Base-by-base conservation (phyloP, 306 rosid genomes). In the Pyrus betulifolia region DNA sequence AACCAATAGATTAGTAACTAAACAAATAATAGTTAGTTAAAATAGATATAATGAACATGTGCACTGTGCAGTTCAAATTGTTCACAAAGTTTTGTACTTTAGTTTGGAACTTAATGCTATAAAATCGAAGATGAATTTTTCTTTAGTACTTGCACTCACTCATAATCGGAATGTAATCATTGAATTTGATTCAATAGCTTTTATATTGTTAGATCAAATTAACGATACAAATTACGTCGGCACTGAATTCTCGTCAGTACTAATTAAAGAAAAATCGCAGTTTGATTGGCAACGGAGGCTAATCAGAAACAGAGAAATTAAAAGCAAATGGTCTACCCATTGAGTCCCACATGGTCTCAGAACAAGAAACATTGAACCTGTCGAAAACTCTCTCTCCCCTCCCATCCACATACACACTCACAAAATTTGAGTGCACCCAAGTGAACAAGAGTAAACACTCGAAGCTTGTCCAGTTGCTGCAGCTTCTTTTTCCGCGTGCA, bases 401-500 rank as follows among this genome's bases (percentile, higher is more conserved):
- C 2, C 6, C 52, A 46, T 46, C 52, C 52, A 28, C 21, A 63
- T 4, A 30, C 69, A 65, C 13, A 35, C 10, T 6, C 23, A 57
- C 12, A 57, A 57, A 57, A 57, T 57, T 19, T 57, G 52, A 11
- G 54, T 11, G 31, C 54, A 67, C 30, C 45, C 70, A 65, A 40
- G 19, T 15, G 11, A 72, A 73, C 31, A 75, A 79, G 27, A 77
- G 22, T 11, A 57, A 78, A 62, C 81, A 68, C 30, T 77, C 63
- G 69, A 76, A 82, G 46, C 11, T 76, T 45, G 79, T 54, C 67
- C 59, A 22, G 40, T 60, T 11, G 38, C 67, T 79, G 84, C 80
- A 75, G 85, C 88, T 76, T 38, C 82, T 80, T 82, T 85, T 59
- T 64, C 79, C 84, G 91, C 88, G 81, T 82, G 87, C 81, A 72